Evolutionary conservation across 805 yeast genomes (phyloP).

Genomic region (Metschnikowia baotianmanensis): DNA sequence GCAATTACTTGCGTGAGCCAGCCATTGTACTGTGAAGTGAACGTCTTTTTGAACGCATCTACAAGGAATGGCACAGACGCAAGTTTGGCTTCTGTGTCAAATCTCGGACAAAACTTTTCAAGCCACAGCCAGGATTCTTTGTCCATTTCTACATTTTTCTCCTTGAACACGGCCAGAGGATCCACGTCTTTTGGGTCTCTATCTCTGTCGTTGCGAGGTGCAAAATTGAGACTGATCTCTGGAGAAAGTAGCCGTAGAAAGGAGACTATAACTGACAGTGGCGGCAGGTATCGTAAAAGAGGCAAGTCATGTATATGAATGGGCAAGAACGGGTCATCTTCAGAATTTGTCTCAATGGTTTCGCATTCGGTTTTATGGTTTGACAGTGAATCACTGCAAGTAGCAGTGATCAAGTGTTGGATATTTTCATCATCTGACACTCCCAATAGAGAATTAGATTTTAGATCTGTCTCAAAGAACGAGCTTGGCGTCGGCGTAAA

Average conservation of each 20-base stretch:
- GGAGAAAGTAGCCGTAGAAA: constrained; percentile 50
- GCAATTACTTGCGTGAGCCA: constrained; percentile 52
- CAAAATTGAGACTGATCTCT: constrained; percentile 51
- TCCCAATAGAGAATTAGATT: background rate
- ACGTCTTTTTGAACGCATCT: constrained; percentile 25
- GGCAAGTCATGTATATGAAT: constrained; percentile 64
- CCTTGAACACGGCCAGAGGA: constrained; percentile 25
- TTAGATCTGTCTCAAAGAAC: constrained; percentile 1
- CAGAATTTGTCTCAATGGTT: background rate
- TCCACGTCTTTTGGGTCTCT: constrained; percentile 7
- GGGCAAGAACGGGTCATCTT: constrained; percentile 26
- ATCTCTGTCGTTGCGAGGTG: constrained; percentile 15
- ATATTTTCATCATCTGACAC: too few relatives aligned
- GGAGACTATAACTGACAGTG: constrained; percentile 42
- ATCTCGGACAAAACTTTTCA: constrained; percentile 28
- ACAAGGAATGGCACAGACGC: constrained; percentile 28
- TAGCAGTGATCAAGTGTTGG: too few relatives aligned
- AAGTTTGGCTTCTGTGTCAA: constrained; percentile 23
- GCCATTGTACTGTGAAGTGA: constrained; percentile 39
- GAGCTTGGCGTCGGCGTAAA: constrained; percentile 28
- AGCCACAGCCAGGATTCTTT: constrained; percentile 46
- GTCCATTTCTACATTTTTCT: constrained; percentile 34
- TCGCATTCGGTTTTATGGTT: background rate
- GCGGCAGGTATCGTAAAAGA: constrained; percentile 42
- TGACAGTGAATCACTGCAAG: background rate